Evolutionary conservation across 257 asterid species (phyloP).

Genomic region (Craterostigma plantagineum): DNA sequence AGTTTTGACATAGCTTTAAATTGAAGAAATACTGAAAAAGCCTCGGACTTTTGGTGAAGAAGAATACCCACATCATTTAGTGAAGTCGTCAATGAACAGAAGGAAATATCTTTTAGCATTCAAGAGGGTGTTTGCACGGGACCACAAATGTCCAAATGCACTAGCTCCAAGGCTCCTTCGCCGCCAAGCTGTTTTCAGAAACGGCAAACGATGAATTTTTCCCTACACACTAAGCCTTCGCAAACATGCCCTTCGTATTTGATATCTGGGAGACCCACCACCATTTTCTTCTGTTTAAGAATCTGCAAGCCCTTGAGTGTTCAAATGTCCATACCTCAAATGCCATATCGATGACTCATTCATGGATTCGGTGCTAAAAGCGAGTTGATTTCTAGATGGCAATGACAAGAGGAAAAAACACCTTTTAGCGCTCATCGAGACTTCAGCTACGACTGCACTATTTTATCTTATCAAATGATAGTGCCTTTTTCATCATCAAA

Average conservation of each 20-base stretch:
- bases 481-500: slow-evolving; percentile 3
- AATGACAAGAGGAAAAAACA: not conserved
- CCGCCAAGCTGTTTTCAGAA: slow-evolving; percentile 4
- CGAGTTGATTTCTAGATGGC: slow-evolving; percentile 1
- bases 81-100: slow-evolving; percentile 1
- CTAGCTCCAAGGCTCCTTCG: not conserved
- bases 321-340: slow-evolving; percentile 3
- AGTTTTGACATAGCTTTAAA: not conserved
- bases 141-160: slow-evolving; percentile 1
- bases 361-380: not conserved
- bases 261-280: not conserved
- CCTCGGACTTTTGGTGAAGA: not conserved
- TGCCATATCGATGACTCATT: slow-evolving; percentile 1
- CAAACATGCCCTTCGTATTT: not conserved
- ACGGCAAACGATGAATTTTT: slow-evolving; percentile 4
- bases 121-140: not conserved
- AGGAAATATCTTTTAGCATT: not conserved
- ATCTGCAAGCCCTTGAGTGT: not conserved
- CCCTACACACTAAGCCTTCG: slow-evolving; percentile 3
- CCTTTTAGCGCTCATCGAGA: not conserved
- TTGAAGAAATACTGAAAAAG: slow-evolving; percentile 1
- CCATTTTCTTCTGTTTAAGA: slow-evolving; percentile 5
- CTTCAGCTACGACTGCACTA: not conserved
- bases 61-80: slow-evolving; percentile 1
- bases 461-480: slow-evolving; percentile 4